These are phyloP conservation scores for Singerocomus rubriflavus DNA, from an alignment of 1,284 basidiomycete genomes.

Conservation along the genomic window DNA sequence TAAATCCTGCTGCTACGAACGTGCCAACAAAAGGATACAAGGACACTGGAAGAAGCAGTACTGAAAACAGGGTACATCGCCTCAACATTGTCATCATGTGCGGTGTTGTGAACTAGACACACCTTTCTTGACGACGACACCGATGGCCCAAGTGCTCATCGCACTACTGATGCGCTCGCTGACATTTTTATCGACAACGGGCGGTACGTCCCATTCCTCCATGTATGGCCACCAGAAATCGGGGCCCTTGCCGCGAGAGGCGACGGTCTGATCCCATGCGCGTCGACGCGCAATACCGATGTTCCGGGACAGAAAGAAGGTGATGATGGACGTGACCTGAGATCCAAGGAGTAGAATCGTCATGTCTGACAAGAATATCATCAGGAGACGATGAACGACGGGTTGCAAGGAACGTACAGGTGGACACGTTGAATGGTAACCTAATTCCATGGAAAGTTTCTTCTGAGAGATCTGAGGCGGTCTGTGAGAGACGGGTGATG, in stretches of 20 bases:
- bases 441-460: constrained; percentile 62
- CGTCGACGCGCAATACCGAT: constrained; percentile 73
- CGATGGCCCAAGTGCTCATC: constrained; percentile 47
- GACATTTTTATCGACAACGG: constrained; percentile 38
- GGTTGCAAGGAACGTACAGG: constrained; percentile 45
- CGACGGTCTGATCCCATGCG: constrained; percentile 78
- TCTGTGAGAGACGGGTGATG: constrained; percentile 15
- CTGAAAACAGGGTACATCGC: constrained; percentile 36
- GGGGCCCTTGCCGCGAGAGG: constrained; percentile 71
- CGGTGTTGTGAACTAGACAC: constrained; percentile 15
- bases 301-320: constrained; percentile 78
- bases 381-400: background rate
- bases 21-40: constrained; percentile 72
- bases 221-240: constrained; percentile 89
- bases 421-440: constrained; percentile 63
- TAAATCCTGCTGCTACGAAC: constrained; percentile 61
- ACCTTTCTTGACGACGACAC: constrained; percentile 52
- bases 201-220: constrained; percentile 81
- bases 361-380: constrained; percentile 51
- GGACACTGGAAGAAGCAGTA: constrained; percentile 65
- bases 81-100: background rate
- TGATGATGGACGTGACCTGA: constrained; percentile 71
- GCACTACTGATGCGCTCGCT: constrained; percentile 38
- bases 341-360: constrained; percentile 67
- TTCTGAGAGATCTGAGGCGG: constrained; percentile 59